Evolutionary conservation across 768 basidiomycete species (phyloP).

Genomic region (Cantharellus cinnabarinus): DNA sequence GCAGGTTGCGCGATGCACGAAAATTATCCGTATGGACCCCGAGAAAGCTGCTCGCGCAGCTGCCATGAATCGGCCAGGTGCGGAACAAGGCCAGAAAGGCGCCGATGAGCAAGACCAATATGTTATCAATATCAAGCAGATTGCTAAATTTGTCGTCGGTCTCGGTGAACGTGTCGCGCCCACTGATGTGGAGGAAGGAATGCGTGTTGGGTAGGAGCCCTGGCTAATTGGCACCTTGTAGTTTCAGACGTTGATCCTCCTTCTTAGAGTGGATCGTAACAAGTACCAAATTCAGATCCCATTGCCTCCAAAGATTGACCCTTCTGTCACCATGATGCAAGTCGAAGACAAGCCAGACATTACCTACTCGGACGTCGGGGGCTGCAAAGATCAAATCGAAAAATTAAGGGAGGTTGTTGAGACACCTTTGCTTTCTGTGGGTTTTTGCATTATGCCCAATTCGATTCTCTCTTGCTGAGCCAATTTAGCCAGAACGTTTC

Average conservation of each 20-base stretch:
- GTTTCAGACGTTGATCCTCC: neutral
- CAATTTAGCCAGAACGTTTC: constrained; percentile 84
- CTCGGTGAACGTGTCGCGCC: constrained; percentile 90
- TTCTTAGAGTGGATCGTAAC: constrained; percentile 66
- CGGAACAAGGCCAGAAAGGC: constrained; percentile 73
- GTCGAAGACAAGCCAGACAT: constrained; percentile 98
- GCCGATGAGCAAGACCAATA: constrained; percentile 99
- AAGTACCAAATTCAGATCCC: constrained; percentile 99
- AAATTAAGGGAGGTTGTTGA: constrained; percentile 97
- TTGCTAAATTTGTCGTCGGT: constrained; percentile 97
- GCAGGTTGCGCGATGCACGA: constrained; percentile 95
- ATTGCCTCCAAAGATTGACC: constrained; percentile 94
- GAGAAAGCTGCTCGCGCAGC: constrained; percentile 58
- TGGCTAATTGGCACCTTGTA: too few species aligned
- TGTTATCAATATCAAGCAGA: constrained; percentile 98
- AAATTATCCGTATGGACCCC: constrained; percentile 76
- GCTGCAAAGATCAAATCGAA: constrained; percentile 99
- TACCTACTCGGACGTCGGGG: constrained; percentile 93
- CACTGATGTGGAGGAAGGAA: constrained; percentile 99
- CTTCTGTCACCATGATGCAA: constrained; percentile 99
- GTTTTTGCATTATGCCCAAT: constrained; percentile 13
- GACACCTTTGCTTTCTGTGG: constrained; percentile 77
- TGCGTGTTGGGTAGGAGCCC: constrained; percentile 83
- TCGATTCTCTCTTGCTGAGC: constrained; percentile 3
- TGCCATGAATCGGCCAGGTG: constrained; percentile 58